Conservation (phyloP, 1,284 basidiomycete genomes). For the Cutaneotrichosporon sp. region DNA sequence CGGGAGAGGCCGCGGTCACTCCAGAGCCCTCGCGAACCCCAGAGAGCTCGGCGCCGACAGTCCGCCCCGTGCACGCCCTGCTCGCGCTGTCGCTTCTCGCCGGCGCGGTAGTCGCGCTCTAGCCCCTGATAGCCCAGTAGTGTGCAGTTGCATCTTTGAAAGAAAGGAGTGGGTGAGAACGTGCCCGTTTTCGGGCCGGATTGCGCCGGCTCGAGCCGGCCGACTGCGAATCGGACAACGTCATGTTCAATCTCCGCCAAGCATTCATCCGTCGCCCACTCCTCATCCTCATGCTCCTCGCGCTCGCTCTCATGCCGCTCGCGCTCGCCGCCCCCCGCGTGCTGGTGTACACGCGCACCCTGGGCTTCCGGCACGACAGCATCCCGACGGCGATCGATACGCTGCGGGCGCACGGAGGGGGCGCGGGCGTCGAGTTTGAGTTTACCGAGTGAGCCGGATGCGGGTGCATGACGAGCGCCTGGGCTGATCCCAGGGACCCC, state of each 20-base stretch:
- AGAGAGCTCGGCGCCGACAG: too few relatives aligned
- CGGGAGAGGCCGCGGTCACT: too few relatives aligned
- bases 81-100: too few relatives aligned
- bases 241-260: neutral
- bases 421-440: conserved; percentile 61
- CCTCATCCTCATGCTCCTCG: neutral
- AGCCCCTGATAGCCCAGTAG: too few relatives aligned
- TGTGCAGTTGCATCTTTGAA: too few relatives aligned
- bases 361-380: conserved; percentile 66
- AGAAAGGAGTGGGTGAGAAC: too few relatives aligned
- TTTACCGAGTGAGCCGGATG: conserved; percentile 59
- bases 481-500: conserved; percentile 52
- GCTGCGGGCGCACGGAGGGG: conserved; percentile 49
- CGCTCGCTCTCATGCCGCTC: neutral
- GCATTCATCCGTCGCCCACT: neutral
- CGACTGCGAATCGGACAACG: neutral
- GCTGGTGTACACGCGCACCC: conserved; percentile 43
- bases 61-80: too few relatives aligned
- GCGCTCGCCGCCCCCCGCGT: conserved; percentile 28
- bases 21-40: too few relatives aligned
- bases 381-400: conserved; percentile 71
- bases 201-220: too few relatives aligned
- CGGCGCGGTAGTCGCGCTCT: too few relatives aligned
- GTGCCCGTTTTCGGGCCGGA: too few relatives aligned
- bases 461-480: neutral